Base-by-base conservation (phyloP, 2,329 filamentous ascomycete genomes). In the Atkinsonella hypoxylon region DNA sequence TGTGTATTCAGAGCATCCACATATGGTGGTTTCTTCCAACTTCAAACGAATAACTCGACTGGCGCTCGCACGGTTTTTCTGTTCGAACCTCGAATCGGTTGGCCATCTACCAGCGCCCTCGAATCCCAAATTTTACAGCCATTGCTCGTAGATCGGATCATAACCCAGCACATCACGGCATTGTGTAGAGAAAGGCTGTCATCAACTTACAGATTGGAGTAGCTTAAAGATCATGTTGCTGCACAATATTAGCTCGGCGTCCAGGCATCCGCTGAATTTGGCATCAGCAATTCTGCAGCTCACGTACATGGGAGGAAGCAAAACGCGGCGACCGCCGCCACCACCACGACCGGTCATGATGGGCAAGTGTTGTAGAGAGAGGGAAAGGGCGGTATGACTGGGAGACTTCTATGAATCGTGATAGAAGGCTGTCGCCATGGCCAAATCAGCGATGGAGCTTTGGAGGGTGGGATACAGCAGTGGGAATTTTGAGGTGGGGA, bases 201-300 rank as follows among this genome's bases (percentile, higher is more conserved):
- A 3, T 10, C 12, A 20, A 69, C 68, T 68, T 54, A 70, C 68
- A 44, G 70, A 72, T 62, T 83, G 90, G 10, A 97, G 79, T 39
- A 96, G 84, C 76, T 93, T 95, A 81, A 73, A 73, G 55, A 73
- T 72, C 58, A 71, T 69, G 61, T 73, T 72, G 73, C 68, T 70
- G 46, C n/a, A 32, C 11, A 15, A 10, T 30, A 50, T 67, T 54
- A 67, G 60, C 56, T 55, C 40, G 49, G 53, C 44, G 20, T 42
- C 11, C 45, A 31, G 10, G 18, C 15, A 31, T 38, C 22, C 44
- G 47, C 30, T 40, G 34, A 8, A n/a, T 6, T 32, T 2, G 36
- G 31, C 49, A 31, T 15, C n/a, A 30, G 17, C 43, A n/a, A 13
- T n/a, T n/a, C 8, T 52, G 51, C 50, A 53, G 22, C 48, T 56